Evolutionary conservation across 2,329 filamentous ascomycete species (phyloP), one percentile per base, ranked within the genome.

Genomic region (Fusarium sp.): DNA sequence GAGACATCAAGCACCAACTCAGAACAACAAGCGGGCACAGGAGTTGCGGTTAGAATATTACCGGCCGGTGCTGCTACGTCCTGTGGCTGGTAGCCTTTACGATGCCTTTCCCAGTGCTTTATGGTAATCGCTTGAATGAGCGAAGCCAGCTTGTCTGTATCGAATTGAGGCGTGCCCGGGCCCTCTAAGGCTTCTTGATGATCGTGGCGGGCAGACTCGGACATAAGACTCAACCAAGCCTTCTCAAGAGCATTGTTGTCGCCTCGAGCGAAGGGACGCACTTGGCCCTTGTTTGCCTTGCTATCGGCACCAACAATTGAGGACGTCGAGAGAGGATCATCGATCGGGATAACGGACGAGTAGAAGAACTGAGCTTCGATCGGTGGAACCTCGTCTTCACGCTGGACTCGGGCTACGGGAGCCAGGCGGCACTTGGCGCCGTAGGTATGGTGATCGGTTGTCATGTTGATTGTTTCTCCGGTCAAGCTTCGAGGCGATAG

Each of bases 281-380:
- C 88, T 46, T 89, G 87, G 36, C 87, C 85, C 72, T 87, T 90
- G 34, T 84, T 79, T 57, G 85, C 78, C 58, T 82, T 86, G 15
- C 85, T 76, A 51, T 90, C 81, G 77, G 84, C 73, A 24, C 78
- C 79, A 76, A 87, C 77, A 78, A 88, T 75, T 81, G 85, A 78
- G 13, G 84, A 81, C 2, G 91, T 87, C 11, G 92, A 93, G n/a
- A 97, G 85, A 24, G 93, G 93, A 75, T 97, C 94, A 75, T 97
- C 94, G 76, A 97, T 94, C 31, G 94, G 91, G 50, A 95, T 87
- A 14, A 90, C 84, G 13, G 94, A 96, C 15, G 90, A 87, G 79
- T 97, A 97, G 80, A 97, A 97, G 82, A 94, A 97, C 68, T 94
- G 92, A 22, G 91, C 86, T 33, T 86, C 84, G 55, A 92, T 78